Conservation (phyloP, 352 stramenopile species). For the Phytophthora multivora region DNA sequence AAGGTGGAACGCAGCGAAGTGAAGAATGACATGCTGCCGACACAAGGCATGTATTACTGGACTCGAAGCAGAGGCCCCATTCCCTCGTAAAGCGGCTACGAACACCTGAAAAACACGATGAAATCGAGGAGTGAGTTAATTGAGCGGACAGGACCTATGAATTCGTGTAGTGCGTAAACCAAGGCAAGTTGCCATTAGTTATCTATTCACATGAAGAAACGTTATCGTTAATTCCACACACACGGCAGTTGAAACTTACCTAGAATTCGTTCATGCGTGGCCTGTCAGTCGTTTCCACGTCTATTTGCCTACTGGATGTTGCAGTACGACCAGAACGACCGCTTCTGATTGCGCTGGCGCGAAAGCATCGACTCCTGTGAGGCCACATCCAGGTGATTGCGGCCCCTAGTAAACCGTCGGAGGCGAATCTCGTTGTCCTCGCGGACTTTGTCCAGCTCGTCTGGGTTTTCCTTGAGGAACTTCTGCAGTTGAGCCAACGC, state of each 20-base stretch:
- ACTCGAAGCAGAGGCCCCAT: constrained; percentile 34
- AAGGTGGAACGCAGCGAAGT: constrained; percentile 23
- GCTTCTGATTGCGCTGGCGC: constrained; percentile 34
- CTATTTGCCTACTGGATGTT: constrained; percentile 58
- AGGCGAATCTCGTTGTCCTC: constrained; percentile 84
- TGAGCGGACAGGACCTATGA: constrained; percentile 19
- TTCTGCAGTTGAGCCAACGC: constrained; percentile 67
- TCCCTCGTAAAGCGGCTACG: constrained; percentile 9
- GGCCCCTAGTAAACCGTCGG: constrained; percentile 77
- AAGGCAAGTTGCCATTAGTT: constrained; percentile 15
- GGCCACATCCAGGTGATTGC: constrained; percentile 75
- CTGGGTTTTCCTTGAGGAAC: constrained; percentile 71
- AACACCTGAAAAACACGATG: constrained; percentile 12
- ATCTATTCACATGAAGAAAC: constrained; percentile 20
- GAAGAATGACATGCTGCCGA: constrained; percentile 1
- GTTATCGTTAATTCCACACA: constrained; percentile 7
- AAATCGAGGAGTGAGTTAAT: constrained; percentile 5
- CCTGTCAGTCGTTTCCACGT: constrained; percentile 3
- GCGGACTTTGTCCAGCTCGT: constrained; percentile 77
- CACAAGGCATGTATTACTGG: constrained; percentile 17
- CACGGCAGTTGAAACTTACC: constrained; percentile 8
- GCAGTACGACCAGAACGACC: constrained; percentile 49
- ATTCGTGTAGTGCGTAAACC: constrained; percentile 25
- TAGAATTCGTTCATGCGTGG: constrained; percentile 10
- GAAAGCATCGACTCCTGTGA: constrained; percentile 50